Evolutionary conservation across 768 basidiomycete genomes (phyloP), one percentile per base, ranked within the genome.

Genomic region (Suillus paluster): DNA sequence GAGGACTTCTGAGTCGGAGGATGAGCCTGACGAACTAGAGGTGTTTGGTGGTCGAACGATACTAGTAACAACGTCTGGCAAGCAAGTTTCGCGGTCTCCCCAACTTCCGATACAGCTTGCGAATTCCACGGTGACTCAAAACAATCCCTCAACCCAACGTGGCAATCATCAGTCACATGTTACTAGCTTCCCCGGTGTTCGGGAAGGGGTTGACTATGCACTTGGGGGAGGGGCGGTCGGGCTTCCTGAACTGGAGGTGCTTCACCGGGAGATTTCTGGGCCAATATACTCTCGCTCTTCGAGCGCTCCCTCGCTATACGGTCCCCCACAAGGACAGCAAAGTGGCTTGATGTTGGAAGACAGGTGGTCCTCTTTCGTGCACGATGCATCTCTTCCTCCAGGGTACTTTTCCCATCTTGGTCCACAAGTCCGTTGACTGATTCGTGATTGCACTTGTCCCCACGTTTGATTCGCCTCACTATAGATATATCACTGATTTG

Each of bases 351-450:
- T 73, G 67, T 45, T 76, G 65, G 75, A 81, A 61, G 77, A 80
- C 58, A 70, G 73, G 36, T 79, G 80, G 79, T 71, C 73, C 7
- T 77, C 76, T n/a, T 77, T 79, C 60, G 78, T 77, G 74, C 68
- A 77, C 42, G 70, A 73, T 61, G 73, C 54, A 27, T 25, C 36
- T 33, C 21, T 41, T 52, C 30, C 42, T 14, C 27, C 41, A 52
- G 55, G 34, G 38, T 34, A 50, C 19, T n/a, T 39, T 33, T 7
- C 39, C 10, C 54, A 55, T 39, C 23, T 55, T 9, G 3, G 38
- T 27, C 17, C 23, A 39, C 54, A 55, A 19, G 23, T 38, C 25
- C 54, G 17, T 55, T 55, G 23, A 55, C 17, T 12, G 54, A 38
- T 50, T 33, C 19, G 5, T 33, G 27, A 50, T 25, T 54, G 36